These are phyloP conservation scores for Babesia ovis DNA, from an alignment of 169 alveolate genomes.

Conservation along the genomic window DNA sequence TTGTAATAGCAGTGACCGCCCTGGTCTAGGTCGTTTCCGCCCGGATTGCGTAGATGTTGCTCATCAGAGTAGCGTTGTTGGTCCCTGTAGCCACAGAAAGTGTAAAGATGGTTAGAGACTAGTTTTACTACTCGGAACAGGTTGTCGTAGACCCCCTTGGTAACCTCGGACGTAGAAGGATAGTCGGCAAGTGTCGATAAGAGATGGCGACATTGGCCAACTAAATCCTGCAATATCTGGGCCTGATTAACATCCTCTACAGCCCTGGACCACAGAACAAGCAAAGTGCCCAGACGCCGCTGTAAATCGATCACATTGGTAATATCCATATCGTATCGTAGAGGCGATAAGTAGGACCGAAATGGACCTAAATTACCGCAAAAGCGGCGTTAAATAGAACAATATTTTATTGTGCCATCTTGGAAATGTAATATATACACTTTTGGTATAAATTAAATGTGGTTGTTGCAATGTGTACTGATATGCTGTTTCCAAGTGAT, in stretches of 20 bases:
- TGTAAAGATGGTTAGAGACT: not conserved
- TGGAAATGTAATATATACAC: too few relatives aligned
- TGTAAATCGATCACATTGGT: not conserved
- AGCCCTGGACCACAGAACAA: not conserved
- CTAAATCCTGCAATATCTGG: not conserved
- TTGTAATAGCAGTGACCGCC: not conserved
- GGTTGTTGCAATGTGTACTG: too few relatives aligned
- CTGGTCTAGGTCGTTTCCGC: not conserved
- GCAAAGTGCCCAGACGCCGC: not conserved
- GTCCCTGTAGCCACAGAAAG: too few relatives aligned
- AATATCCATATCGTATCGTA: not conserved
- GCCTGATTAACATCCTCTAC: constrained; percentile 4
- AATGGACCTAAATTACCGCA: too few relatives aligned
- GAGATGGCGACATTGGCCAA: not conserved
- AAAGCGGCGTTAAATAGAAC: too few relatives aligned
- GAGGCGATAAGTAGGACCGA: not conserved
- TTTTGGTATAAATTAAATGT: too few relatives aligned
- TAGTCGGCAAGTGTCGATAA: not conserved
- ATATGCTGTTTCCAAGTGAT: too few relatives aligned
- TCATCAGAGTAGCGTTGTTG: too few relatives aligned
- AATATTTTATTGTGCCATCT: too few relatives aligned
- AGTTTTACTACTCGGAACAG: not conserved
- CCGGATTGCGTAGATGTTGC: too few relatives aligned
- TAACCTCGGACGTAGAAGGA: not conserved
- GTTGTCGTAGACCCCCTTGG: not conserved